Evolutionary conservation across 805 yeast species (phyloP), one percentile per base, ranked within the genome.

Genomic region (Metschnikowia kunwiensis): DNA sequence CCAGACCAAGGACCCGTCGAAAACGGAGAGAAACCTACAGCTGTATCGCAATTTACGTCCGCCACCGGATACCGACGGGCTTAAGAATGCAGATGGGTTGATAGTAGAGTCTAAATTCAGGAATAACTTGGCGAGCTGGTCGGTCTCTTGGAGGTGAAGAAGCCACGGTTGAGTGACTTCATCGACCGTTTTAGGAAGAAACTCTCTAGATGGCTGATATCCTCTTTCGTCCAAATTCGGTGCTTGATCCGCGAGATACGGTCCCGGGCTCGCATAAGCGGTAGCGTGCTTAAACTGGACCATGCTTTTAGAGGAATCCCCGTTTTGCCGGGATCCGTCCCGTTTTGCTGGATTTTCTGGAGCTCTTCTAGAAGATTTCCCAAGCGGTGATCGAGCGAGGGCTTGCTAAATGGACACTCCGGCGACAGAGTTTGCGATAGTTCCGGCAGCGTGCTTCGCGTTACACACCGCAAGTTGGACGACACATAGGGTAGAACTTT

Each of bases 101-200:
- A 54, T 68, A n/a, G 63, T 55, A 37, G 74, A 68, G 45, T 79
- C 51, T 12, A 54, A 49, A 19, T 57, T 52, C 37, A 51, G 74
- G 36, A 63, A 61, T 8, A 68, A 68, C 42, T 57, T 68, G 34
- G 47, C 46, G 39, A 62, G 68, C 42, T 64, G 70, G 70, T 43
- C 48, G 12, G 49, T 48, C 21, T 45, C 50, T 13, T 47, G 51
- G 51, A 23, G 42, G 27, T 46, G 20, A 38, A 13, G 9, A 28
- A 27, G 5, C 28, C 34, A 5, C 31, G 26, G 19, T 32, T 32
- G 16, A 25, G 16, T 3, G 36, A 17, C 17, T 13, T 20, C 2
- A 17, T 19, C 9, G 37, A 27, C 16, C 38, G 30, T 15, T 24
- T 34, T 26, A 27, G n/a, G 24, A 23, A 28, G 24, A 34, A 36